Evolutionary conservation across 148 eudicot species (phyloP).

Genomic region (Chenopodium album): DNA sequence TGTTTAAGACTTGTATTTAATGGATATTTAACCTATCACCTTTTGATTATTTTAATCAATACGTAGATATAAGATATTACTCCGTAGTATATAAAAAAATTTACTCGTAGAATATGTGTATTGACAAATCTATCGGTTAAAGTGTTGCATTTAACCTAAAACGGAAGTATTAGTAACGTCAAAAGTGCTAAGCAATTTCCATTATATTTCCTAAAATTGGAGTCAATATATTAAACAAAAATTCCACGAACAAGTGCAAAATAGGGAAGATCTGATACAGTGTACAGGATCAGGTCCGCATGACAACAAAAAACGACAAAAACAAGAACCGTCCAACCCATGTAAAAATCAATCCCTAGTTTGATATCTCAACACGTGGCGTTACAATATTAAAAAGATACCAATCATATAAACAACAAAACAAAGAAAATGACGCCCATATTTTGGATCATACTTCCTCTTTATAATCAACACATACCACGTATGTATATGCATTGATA

Average conservation of each 20-base stretch:
- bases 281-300: background rate
- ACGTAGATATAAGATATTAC: too few relatives aligned
- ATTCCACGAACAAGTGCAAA: background rate
- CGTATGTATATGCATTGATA: constrained; percentile 10
- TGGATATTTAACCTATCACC: too few relatives aligned
- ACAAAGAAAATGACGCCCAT: background rate
- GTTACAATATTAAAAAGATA: background rate
- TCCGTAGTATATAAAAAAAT: too few relatives aligned
- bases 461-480: background rate
- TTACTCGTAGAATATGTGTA: too few relatives aligned
- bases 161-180: too few relatives aligned
- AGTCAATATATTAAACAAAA: background rate
- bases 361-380: constrained; percentile 12
- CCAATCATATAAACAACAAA: constrained; percentile 6
- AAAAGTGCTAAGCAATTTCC: background rate
- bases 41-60: too few relatives aligned
- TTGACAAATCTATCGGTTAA: too few relatives aligned
- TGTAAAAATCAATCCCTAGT: background rate
- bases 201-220: background rate
- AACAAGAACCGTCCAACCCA: background rate
- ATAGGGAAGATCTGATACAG: background rate
- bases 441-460: constrained; percentile 11
- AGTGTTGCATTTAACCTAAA: too few relatives aligned
- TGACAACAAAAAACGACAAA: constrained; percentile 2
- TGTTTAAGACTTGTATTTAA: too few relatives aligned